These are phyloP conservation scores for Penicillium sp. DNA, from an alignment of 2,329 filamentous ascomycete genomes.

Conservation along the genomic window DNA sequence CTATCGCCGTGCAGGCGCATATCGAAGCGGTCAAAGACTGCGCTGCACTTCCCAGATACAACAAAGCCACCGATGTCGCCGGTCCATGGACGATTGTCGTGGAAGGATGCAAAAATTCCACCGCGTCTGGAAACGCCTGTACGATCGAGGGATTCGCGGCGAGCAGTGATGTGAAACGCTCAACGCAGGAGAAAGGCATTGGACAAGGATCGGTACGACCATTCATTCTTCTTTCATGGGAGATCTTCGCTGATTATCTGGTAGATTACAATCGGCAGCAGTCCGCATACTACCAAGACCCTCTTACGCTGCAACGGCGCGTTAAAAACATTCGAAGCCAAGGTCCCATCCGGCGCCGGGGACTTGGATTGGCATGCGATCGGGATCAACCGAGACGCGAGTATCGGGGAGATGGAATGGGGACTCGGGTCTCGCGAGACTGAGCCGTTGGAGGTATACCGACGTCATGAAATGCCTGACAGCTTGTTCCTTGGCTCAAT, in stretches of 20 bases:
- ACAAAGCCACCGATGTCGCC: conserved; percentile 10
- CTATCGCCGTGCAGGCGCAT: too few species aligned
- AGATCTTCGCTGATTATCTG: neutral
- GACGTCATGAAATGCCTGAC: neutral
- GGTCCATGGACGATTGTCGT: conserved; percentile 13
- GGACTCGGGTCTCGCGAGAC: conserved; percentile 3
- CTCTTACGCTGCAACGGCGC: conserved; percentile 15
- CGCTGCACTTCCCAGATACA: conserved; percentile 8
- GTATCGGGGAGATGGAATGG: conserved; percentile 12
- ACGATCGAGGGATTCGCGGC: conserved; percentile 9
- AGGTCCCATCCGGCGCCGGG: conserved; percentile 9
- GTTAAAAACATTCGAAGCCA: conserved; percentile 11
- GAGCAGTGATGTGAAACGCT: conserved; percentile 8
- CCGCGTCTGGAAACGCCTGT: neutral
- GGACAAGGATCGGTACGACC: conserved; percentile 8
- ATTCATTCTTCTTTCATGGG: neutral
- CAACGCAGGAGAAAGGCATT: conserved; percentile 4
- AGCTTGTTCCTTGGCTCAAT: conserved; percentile 9
- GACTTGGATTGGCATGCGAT: conserved; percentile 12
- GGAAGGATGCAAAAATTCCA: conserved; percentile 6
- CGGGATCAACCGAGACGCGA: conserved; percentile 6
- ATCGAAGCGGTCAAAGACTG: conserved; percentile 5
- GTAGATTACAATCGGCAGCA: conserved; percentile 10
- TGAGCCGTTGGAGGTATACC: conserved; percentile 7
- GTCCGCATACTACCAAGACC: conserved; percentile 1